phyloP scores from a whole-genome alignment of 2,329 filamentous ascomycete species.

The Rutstroemia sp. region DNA sequence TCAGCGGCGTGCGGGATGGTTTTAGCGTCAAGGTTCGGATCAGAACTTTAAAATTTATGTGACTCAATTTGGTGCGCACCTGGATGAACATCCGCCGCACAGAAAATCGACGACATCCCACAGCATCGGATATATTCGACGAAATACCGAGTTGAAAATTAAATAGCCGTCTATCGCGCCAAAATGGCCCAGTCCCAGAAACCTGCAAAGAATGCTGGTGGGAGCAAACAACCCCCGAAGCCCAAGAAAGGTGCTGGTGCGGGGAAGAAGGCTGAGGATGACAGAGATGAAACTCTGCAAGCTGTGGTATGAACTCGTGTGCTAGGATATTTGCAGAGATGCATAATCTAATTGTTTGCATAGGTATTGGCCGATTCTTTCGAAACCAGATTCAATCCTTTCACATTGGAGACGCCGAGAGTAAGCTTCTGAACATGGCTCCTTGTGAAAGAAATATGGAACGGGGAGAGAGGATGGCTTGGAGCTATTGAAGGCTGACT shows the following conservation, averaged over 20 bases:
- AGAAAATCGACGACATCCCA: not conserved
- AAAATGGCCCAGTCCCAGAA: constrained; percentile 20
- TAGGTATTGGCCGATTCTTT: constrained; percentile 91
- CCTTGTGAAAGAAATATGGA: not conserved
- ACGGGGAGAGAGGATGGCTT: not conserved
- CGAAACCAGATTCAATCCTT: constrained; percentile 83
- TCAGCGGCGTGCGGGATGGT: not conserved
- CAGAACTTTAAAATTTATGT: not conserved
- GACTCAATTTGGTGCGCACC: not conserved
- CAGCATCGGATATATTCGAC: not conserved
- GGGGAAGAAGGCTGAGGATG: constrained; percentile 28
- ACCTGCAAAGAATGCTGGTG: constrained; percentile 17
- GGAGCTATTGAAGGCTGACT: constrained; percentile 2
- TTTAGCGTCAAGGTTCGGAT: not conserved
- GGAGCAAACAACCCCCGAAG: constrained; percentile 16
- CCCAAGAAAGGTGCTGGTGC: constrained; percentile 23
- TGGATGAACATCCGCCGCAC: not conserved
- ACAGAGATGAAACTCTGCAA: constrained; percentile 30
- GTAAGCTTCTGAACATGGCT: constrained; percentile 42
- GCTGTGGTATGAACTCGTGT: constrained; percentile 27
- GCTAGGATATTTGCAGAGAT: not conserved
- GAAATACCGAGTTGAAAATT: not conserved
- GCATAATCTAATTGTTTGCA: constrained; percentile 11
- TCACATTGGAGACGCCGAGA: constrained; percentile 81
- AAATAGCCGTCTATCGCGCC: not conserved